Base-by-base conservation (phyloP, 768 basidiomycete genomes). In the Boletus reticuloceps region DNA sequence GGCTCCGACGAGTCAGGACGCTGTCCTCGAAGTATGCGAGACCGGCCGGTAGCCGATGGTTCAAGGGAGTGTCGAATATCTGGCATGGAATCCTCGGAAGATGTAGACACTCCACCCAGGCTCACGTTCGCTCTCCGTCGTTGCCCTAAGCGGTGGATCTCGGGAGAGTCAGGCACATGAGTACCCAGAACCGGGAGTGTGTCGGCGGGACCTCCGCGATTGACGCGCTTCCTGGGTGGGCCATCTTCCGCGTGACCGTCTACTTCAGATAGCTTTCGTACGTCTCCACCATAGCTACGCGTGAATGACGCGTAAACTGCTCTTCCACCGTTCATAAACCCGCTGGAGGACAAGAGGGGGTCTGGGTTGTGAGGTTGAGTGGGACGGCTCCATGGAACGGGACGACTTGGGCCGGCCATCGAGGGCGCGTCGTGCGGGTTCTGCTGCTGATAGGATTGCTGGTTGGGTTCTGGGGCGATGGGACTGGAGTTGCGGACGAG, bases 401-500 rank as follows among this genome's bases (percentile, higher is more conserved):
- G 51, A 49, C 70, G 75, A 45, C 64, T 68, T n/a, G 74, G 68
- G 31, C 74, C 75, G 1, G 78, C 74, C 32, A 72, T 68, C 25
- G 70, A 62, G 56, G 76, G 74, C 67, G 76, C 72, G 71, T 82
- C 82, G 72, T 74, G 68, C 22, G 63, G 57, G 43, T 56, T 59
- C 54, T 72, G 67, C 14, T 71, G 75, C 36, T 73, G 63, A 54
- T 75, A 72, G 20, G 75, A 60, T 25, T 69, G 74, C 54, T 74
- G 62, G 16, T 64, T 58, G 14, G 73, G 57, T 55, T 83, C 79
- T 45, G 77, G 69, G 38, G 63, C 61, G 36, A 79, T 64, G 32
- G 89, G 88, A 58, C 88, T 91, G 51, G 91, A 91, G 72, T 78
- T 86, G 46, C 89, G 89, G 22, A 89, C 89, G 51, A 91, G 83